These are phyloP conservation scores for Lyophyllum shimeji DNA, from an alignment of 768 basidiomycete species.

Conservation along the genomic window DNA sequence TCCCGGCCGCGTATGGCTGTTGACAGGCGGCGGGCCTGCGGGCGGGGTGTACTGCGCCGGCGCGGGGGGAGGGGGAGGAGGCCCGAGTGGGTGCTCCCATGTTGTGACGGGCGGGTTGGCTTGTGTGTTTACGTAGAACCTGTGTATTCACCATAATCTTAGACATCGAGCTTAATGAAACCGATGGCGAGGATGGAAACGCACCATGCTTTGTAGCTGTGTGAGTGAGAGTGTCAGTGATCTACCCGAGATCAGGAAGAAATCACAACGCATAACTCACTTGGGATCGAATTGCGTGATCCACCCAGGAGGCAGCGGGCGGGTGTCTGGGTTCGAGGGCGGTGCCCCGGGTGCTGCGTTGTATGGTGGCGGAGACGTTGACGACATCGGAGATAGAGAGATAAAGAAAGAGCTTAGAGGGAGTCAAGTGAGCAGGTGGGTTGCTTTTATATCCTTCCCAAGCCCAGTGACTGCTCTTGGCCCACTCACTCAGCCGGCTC, in stretches of 20 bases:
- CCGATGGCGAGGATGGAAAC: constrained; percentile 12
- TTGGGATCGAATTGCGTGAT: constrained; percentile 63
- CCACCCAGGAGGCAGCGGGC: constrained; percentile 69
- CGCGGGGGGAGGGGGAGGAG: constrained; percentile 39
- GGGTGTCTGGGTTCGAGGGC: constrained; percentile 50
- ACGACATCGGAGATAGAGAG: not conserved
- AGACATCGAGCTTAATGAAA: too few relatives aligned
- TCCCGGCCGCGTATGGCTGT: constrained; percentile 22
- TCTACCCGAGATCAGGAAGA: constrained; percentile 17
- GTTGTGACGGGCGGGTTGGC: constrained; percentile 61
- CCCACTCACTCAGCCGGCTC: too few relatives aligned
- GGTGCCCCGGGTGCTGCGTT: constrained; percentile 36
- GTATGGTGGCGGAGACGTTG: constrained; percentile 33
- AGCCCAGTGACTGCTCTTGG: not conserved
- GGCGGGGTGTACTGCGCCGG: constrained; percentile 41
- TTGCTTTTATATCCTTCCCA: not conserved
- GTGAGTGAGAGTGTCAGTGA: constrained; percentile 6
- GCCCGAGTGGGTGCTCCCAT: constrained; percentile 72
- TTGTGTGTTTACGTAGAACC: constrained; percentile 78
- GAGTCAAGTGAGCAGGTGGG: not conserved
- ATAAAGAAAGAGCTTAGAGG: constrained; percentile 5
- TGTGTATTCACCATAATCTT: constrained; percentile 24
- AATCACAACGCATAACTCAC: constrained; percentile 35
- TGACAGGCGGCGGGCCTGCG: constrained; percentile 45
- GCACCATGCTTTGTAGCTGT: constrained; percentile 68